Base-by-base conservation (phyloP, 495 filamentous ascomycete genomes). In the Podospora pseudocomata region DNA sequence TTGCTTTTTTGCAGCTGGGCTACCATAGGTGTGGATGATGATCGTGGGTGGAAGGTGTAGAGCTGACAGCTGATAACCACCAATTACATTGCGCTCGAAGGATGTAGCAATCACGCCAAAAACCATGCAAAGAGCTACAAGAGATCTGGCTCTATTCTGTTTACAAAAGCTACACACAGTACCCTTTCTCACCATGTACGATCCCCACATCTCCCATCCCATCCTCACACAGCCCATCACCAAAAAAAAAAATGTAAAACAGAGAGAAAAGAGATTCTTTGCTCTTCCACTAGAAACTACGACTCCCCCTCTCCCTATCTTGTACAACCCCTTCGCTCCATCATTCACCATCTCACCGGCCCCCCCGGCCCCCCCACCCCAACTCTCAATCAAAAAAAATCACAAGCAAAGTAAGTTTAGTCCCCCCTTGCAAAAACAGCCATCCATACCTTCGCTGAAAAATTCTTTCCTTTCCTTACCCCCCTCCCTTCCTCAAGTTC, bases 161-260 rank as follows among this genome's bases (percentile, higher is more conserved):
- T 16, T 16, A 49, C 2, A 49, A 49, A 49, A 49, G 13, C 9
- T 49, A 49, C 5, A 13, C 39, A 49, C 39, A 11, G 34, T 39
- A 5, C 34, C 39, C 39, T 49, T 13, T 2, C 7, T 49, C 30
- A 49, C 39, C 13, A 11, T 49, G 39, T 49, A 49, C 39, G 39
- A 49, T 1, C 13, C 39, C 39, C 39, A 49, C 1, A 5, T 16
- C 39, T 16, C 7, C 13, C 39, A 49, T 13, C 39, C 39, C 9
- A 11, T 11, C 39, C 39, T 49, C 39, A 49, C 5, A 49, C 39
- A 11, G 15, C 15, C 39, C 39, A 49, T 3, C 39, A 49, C 39
- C 7, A 49, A 39, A 66, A 66, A 66, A 49, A 19, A 23, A 66
- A 67, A 67, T 13, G 19, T 61, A 66, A 23, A 23, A 60, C 30